Conservation (phyloP, 306 rosid genomes). For the Quercus ilex region DNA sequence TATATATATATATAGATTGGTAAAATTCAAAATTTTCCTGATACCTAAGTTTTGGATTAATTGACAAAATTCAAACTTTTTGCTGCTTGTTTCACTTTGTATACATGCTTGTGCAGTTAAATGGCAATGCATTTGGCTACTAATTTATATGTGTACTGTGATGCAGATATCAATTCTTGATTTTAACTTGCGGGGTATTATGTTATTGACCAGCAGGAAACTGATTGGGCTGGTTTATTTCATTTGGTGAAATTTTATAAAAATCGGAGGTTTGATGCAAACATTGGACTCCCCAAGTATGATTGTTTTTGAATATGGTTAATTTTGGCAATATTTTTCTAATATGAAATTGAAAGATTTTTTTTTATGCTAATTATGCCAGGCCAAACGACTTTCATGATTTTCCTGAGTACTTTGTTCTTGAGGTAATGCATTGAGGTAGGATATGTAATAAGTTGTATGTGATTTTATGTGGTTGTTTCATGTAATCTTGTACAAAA, state of each 20-base stretch:
- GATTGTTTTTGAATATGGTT: slow-evolving; percentile 19
- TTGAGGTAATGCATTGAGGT: slow-evolving; percentile 99
- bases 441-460: slow-evolving; percentile 67
- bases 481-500: slow-evolving; percentile 13
- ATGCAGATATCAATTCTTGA: not conserved
- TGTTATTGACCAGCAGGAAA: slow-evolving; percentile 57
- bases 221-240: slow-evolving; percentile 85
- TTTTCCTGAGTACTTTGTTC: slow-evolving; percentile 93
- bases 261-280: slow-evolving; percentile 80
- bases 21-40: no score
- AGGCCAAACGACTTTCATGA: slow-evolving; percentile 99
- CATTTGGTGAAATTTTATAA: slow-evolving; percentile 81
- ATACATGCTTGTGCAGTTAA: not conserved
- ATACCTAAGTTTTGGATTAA: not conserved
- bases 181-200: not conserved
- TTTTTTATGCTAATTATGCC: slow-evolving; percentile 40
- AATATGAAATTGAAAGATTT: slow-evolving; percentile 13
- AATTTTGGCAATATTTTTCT: slow-evolving; percentile 9
- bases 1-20: not conserved
- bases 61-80: slow-evolving; percentile 1
- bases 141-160: not conserved
- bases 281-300: slow-evolving; percentile 98
- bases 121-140: not conserved
- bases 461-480: slow-evolving; percentile 26
- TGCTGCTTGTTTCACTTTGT: not conserved